Base-by-base conservation (phyloP, 768 basidiomycete genomes). In the Mycena kentingensis region DNA sequence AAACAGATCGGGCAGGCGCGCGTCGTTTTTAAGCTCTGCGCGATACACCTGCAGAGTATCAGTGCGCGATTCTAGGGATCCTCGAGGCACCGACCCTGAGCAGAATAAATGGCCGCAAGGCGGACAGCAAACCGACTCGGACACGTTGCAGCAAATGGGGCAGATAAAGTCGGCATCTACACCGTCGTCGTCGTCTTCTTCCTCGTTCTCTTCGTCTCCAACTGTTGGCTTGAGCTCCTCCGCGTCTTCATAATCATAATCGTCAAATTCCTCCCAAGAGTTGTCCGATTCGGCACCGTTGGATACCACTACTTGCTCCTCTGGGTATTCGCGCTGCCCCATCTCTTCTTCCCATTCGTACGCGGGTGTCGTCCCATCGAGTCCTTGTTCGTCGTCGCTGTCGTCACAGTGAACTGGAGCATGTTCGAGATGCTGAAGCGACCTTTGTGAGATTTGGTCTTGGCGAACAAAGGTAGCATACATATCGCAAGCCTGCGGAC, bases 201-300 rank as follows among this genome's bases (percentile, higher is more conserved):
- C 57, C 1, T 48, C 49, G 3, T 15, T 5, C 1, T 50, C 38
- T 8, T 26, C 29, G 2, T 45, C 45, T 1, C 29, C 34, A 32
- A 54, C 25, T 16, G 27, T 27, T 7, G 25, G 6, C 36, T 38
- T 7, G 38, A 57, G 46, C 32, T 62, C 60, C 41, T 61, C 59
- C 36, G 50, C 50, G 28, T 60, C 57, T 24, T 61, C 57, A 16
- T 47, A 63, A 34, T 60, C 61, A 31, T 49, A 63, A 1, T 60
- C 60, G 27, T 63, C 61, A 11, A 38, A 63, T 13, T 49, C 54
- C 46, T 61, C 51, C 46, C 58, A 63, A 7, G 61, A 60, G 38
- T 51, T 63, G 59, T 65, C 70, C 57, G 64, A 49, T 48, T 63
- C 63, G 38, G 66, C 65, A 54, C 67, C 62, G 56, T 67, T 60